A percentile compares a stretch with the other conserved stretches of the same genome.
phyloP scores from a whole-genome alignment of 2,329 filamentous ascomycete species.

The Aspergillus glaucus region DNA sequence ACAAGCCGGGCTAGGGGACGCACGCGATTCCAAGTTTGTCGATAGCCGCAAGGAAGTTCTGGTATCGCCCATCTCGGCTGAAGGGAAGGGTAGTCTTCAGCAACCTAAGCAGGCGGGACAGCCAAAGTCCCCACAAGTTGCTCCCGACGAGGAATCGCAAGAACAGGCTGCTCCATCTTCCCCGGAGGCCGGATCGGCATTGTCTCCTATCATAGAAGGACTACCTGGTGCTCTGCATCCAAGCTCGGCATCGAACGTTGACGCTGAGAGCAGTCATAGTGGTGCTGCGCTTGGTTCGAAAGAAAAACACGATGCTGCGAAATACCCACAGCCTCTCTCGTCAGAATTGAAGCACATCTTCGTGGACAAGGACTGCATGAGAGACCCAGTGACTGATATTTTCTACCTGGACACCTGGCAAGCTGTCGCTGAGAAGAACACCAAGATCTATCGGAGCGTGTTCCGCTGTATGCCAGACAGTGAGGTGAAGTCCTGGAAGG shows the following conservation, averaged over 20 bases:
- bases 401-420: conserved; percentile 91
- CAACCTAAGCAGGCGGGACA: conserved; percentile 43
- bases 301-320: conserved; percentile 45
- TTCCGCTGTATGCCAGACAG: conserved; percentile 97
- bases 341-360: conserved; percentile 66
- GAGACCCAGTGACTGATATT: conserved; percentile 70
- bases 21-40: conserved; percentile 65
- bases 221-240: conserved; percentile 50
- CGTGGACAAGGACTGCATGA: conserved; percentile 89
- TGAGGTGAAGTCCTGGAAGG: conserved; percentile 85
- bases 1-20: conserved; percentile 54
- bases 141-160: conserved; percentile 14
- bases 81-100: conserved; percentile 56
- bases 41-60: conserved; percentile 64
- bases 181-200: conserved; percentile 14
- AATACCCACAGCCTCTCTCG: conserved; percentile 40
- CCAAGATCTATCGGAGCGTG: conserved; percentile 83
- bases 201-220: conserved; percentile 16
- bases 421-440: conserved; percentile 85
- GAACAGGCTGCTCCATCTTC: conserved; percentile 9
- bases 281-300: conserved; percentile 50
- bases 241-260: conserved; percentile 62
- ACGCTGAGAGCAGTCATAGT: conserved; percentile 78
- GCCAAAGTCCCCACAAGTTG: conserved; percentile 20
- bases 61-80: conserved; percentile 55